Evolutionary conservation across 345 rosid genomes (phyloP).

Genomic region (Nasturtium officinale): DNA sequence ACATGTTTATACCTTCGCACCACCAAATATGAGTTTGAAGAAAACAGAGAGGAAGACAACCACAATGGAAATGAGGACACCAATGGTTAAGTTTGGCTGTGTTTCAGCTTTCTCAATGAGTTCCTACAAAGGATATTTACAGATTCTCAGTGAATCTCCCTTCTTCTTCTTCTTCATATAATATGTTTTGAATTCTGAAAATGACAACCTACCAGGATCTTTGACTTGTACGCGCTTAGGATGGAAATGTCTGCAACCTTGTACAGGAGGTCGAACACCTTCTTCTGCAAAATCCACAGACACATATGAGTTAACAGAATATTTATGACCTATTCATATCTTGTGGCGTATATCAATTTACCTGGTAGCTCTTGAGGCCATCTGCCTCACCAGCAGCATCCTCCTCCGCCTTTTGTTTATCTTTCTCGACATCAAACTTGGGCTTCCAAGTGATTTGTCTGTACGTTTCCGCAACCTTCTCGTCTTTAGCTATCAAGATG

Average conservation of each 20-base stretch:
- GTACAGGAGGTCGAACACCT: constrained; percentile 65
- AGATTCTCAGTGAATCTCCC: background rate
- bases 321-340: background rate
- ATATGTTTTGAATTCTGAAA: background rate
- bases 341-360: constrained; percentile 11
- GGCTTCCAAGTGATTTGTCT: constrained; percentile 62
- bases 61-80: constrained; percentile 50
- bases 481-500: constrained; percentile 63
- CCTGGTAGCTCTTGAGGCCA: constrained; percentile 49
- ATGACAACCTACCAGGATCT: constrained; percentile 55
- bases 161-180: background rate
- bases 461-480: constrained; percentile 56
- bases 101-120: constrained; percentile 70
- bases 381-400: constrained; percentile 50
- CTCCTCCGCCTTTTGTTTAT: constrained; percentile 69
- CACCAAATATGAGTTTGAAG: constrained; percentile 57
- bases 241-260: constrained; percentile 69
- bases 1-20: constrained; percentile 52
- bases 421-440: constrained; percentile 66
- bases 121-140: constrained; percentile 45
- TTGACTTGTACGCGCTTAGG: constrained; percentile 55
- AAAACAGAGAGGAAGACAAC: constrained; percentile 49
- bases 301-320: background rate
- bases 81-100: constrained; percentile 64
- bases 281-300: constrained; percentile 49